Evolutionary conservation across 257 asterid genomes (phyloP), one percentile per base, ranked within the genome.

Genomic region (Paraleonurus japonicus): DNA sequence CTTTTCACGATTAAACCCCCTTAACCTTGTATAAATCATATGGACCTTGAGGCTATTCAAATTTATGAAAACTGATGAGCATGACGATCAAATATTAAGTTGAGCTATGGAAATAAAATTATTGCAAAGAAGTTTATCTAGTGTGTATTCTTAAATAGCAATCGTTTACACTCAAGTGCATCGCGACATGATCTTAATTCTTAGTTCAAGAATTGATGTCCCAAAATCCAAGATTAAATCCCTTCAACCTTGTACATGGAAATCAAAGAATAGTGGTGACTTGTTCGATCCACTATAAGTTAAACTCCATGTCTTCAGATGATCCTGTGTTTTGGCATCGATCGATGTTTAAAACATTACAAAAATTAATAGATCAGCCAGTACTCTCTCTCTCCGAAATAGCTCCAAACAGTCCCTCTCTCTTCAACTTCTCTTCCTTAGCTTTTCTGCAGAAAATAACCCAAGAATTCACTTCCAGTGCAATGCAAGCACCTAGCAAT

Each of bases 391-490:
- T 91, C 7, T 80, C 92, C 23, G 92, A 84, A 68, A 63, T 33
- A 15, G n/a, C 65, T 2, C 88, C 97, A 67, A 87, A 81, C 35
- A 91, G 26, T 3, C 98, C 98, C 19, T 87, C 97, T 41, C 95
- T 89, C 73, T 87, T 91, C 33, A 94, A 37, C 81, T 91, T 86
- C 16, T 91, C 97, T 47, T 94, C 99, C 78, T 91, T 91, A 0
- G 95, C 80, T 53, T 88, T 94, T 57, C 98, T 84, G 67, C 98
- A 94, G 58, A 91, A 91, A 48, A 91, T 65, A 27, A 91, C 96
- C 99, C 99, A 94, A 37, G 96, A 78, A 79, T 94, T 94, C 76
- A 94, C 97, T 70, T 94, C 99, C 78, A 94, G 48, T 0, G 95
- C 99, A 43, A 94, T 57, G 70, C 89, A 84, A 24, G 83, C 37